Evolutionary conservation across 768 basidiomycete genomes (phyloP).

Genomic region (Cystofilobasidium ferigula): DNA sequence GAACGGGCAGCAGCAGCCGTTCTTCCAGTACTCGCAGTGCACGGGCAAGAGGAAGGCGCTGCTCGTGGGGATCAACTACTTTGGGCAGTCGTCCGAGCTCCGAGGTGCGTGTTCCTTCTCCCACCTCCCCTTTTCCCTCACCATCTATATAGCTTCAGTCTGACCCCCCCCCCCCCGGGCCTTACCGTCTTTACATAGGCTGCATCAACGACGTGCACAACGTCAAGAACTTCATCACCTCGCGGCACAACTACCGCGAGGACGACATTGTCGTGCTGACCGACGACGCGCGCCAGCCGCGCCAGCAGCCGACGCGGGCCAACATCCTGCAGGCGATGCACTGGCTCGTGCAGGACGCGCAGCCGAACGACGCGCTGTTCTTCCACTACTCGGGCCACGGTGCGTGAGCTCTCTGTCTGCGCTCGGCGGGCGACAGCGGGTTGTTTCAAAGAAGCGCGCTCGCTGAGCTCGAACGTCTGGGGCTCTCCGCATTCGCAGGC

Average conservation of each 20-base stretch:
- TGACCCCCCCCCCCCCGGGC: conserved; percentile 85
- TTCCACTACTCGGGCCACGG: conserved; percentile 96
- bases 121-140: not conserved
- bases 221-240: conserved; percentile 64
- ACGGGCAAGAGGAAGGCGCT: conserved; percentile 78
- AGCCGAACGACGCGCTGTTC: conserved; percentile 62
- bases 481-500: no score
- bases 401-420: no score
- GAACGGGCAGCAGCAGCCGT: conserved; percentile 46
- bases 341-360: conserved; percentile 76
- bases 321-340: conserved; percentile 84
- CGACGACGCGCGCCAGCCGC: conserved; percentile 56
- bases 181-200: conserved; percentile 57
- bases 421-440: no score
- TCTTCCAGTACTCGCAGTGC: conserved; percentile 81
- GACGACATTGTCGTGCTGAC: conserved; percentile 79
- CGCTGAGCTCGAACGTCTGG: no score
- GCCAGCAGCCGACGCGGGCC: conserved; percentile 58
- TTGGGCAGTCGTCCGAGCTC: not conserved
- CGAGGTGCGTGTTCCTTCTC: not conserved
- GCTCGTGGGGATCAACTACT: conserved; percentile 47
- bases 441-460: no score
- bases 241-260: conserved; percentile 53
- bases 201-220: conserved; percentile 88
- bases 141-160: conserved; percentile 4